phyloP scores from a whole-genome alignment of 345 rosid genomes.

The Bretschneidera sinensis region DNA sequence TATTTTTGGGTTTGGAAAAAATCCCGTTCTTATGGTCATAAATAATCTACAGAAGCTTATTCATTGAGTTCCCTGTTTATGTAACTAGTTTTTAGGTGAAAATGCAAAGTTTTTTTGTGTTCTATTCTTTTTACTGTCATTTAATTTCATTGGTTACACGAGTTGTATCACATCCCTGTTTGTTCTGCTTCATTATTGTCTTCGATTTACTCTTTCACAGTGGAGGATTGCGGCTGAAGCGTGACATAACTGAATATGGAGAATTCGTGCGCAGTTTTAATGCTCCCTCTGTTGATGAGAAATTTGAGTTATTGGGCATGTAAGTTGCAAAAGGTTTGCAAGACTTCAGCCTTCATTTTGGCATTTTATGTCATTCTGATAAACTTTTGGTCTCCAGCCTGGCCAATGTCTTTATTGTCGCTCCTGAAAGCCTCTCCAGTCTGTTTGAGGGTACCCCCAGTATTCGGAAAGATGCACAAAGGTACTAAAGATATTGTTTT shows the following conservation, averaged over 20 bases:
- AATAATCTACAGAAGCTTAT: not conserved
- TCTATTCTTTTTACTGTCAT: not conserved
- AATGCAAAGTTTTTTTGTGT: not conserved
- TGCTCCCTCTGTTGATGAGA: constrained; percentile 93
- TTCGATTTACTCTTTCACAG: constrained; percentile 29
- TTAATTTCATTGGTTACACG: not conserved
- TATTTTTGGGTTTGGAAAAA: not conserved
- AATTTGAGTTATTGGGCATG: constrained; percentile 93
- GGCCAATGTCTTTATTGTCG: constrained; percentile 95
- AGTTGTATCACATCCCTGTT: constrained; percentile 8
- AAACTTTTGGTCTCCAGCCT: constrained; percentile 42
- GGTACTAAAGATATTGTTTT: constrained; percentile 34
- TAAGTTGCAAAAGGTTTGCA: constrained; percentile 29
- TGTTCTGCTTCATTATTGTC: constrained; percentile 9
- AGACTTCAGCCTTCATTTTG: not conserved
- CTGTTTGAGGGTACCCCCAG: constrained; percentile 95
- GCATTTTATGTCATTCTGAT: constrained; percentile 13
- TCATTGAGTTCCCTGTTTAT: not conserved
- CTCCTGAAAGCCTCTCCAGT: constrained; percentile 90
- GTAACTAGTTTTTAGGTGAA: not conserved
- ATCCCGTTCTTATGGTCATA: not conserved
- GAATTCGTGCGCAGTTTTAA: constrained; percentile 77
- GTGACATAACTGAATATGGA: constrained; percentile 91
- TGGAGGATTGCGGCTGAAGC: constrained; percentile 95
- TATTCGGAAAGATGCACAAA: constrained; percentile 86